These are phyloP conservation scores for Didymosphaeria variabile DNA, from an alignment of 2,329 filamentous ascomycete genomes.

Conservation along the genomic window DNA sequence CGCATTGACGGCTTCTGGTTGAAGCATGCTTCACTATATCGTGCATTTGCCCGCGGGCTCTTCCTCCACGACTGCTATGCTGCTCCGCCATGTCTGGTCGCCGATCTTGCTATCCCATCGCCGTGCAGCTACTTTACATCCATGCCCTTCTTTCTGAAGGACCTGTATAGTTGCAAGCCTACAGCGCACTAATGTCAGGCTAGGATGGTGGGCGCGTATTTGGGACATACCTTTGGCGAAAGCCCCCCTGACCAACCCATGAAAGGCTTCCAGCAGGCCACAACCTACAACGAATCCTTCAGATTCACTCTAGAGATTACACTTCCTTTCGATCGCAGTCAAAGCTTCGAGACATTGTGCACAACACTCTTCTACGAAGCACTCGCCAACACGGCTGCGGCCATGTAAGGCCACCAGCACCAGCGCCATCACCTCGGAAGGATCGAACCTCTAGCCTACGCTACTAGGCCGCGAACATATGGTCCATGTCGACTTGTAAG, in stretches of 20 bases:
- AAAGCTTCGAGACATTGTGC: conserved; percentile 6
- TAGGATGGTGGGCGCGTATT: conserved; percentile 35
- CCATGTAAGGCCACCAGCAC: conserved; percentile 6
- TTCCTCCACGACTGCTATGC: neutral
- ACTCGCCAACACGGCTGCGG: neutral
- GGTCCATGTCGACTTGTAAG: conserved; percentile 2
- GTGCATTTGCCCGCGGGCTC: neutral
- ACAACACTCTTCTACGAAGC: neutral
- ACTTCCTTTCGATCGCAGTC: neutral
- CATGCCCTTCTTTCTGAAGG: neutral
- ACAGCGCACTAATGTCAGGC: conserved; percentile 21
- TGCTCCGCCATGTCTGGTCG: neutral
- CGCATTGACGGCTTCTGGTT: neutral
- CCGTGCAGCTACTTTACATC: neutral
- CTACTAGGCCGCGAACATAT: neutral
- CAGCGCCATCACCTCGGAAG: neutral
- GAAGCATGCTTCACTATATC: neutral
- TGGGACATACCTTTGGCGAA: conserved; percentile 30
- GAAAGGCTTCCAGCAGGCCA: neutral
- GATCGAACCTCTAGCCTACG: conserved; percentile 1
- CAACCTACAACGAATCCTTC: neutral
- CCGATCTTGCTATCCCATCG: neutral
- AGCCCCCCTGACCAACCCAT: conserved; percentile 26
- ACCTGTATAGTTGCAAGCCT: conserved; percentile 16
- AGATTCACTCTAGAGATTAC: neutral